Conservation (phyloP, 2,329 filamentous ascomycete genomes). For the Coniochaeta sp. region DNA sequence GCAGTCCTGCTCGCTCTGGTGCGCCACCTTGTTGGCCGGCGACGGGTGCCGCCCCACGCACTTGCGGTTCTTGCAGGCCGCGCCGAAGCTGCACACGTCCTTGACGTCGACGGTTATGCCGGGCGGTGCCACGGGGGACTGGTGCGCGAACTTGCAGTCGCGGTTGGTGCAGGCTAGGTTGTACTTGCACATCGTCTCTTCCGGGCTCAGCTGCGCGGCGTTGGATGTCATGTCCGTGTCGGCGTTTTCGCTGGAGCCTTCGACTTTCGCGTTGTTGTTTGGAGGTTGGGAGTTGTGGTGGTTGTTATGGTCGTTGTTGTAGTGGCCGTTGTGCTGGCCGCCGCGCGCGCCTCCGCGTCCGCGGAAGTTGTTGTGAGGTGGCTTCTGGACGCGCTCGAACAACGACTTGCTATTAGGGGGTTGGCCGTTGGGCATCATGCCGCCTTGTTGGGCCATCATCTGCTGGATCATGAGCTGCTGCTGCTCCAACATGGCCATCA, state of each 20-base stretch:
- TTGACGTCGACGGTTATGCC: conserved; percentile 69
- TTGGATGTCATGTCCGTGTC: conserved; percentile 56
- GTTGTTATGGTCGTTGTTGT: conserved; percentile 16
- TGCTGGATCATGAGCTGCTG: conserved; percentile 66
- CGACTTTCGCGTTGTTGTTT: conserved; percentile 19
- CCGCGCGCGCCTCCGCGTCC: conserved; percentile 30
- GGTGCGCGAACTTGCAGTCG: conserved; percentile 89
- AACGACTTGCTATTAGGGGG: conserved; percentile 46
- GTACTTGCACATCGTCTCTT: conserved; percentile 75
- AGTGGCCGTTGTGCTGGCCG: conserved; percentile 30
- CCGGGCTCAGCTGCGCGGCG: conserved; percentile 43
- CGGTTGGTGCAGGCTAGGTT: conserved; percentile 83
- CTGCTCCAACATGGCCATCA: conserved; percentile 75
- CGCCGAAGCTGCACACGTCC: conserved; percentile 77
- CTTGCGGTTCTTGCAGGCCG: conserved; percentile 92
- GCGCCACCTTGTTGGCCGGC: conserved; percentile 69
- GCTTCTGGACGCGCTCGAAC: conserved; percentile 64
- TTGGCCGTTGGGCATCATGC: conserved; percentile 1
- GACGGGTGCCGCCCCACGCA: conserved; percentile 89
- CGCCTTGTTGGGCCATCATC: conserved; percentile 40
- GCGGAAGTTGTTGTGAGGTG: conserved; percentile 36
- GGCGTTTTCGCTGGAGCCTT: conserved; percentile 34
- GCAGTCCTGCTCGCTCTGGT: conserved; percentile 80
- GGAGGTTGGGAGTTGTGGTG: conserved; percentile 15
- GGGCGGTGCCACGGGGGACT: conserved; percentile 81